Evolutionary conservation across 306 rosid species (phyloP).

Genomic region (Prunus armeniaca): DNA sequence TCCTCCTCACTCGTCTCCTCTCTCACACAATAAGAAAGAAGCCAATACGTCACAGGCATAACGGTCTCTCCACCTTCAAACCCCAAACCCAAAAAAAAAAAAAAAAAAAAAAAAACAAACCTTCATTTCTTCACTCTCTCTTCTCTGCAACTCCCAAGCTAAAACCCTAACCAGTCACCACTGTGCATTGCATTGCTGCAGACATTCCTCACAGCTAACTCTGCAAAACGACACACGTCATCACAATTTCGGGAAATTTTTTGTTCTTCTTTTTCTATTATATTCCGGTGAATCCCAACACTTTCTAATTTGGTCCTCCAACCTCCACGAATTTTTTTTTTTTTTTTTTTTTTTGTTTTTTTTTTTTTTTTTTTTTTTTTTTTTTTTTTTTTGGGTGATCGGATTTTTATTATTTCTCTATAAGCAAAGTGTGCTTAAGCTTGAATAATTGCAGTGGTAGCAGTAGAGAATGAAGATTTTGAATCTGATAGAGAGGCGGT

Average conservation of each 20-base stretch:
- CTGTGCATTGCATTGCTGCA: neutral
- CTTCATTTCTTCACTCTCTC: neutral
- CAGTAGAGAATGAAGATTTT: conserved; percentile 16
- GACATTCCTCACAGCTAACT: no score
- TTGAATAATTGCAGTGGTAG: neutral
- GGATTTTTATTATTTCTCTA: neutral
- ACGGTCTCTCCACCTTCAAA: conserved; percentile 9
- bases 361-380: neutral
- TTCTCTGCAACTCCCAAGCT: conserved; percentile 1
- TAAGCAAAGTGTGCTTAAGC: neutral
- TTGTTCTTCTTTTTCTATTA: no score
- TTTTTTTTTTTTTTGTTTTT: neutral
- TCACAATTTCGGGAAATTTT: neutral
- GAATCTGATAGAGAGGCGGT: conserved; percentile 26
- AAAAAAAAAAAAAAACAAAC: no score
- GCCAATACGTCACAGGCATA: neutral
- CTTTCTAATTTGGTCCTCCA: neutral
- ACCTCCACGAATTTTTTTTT: neutral
- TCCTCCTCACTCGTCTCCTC: no score
- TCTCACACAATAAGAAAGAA: no score
- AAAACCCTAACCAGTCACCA: neutral
- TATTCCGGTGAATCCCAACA: no score
- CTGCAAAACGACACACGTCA: neutral
- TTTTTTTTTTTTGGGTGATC: no score
- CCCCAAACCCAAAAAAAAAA: neutral